phyloP scores from a whole-genome alignment of 257 asterid genomes.

The Solanum chmielewskii region DNA sequence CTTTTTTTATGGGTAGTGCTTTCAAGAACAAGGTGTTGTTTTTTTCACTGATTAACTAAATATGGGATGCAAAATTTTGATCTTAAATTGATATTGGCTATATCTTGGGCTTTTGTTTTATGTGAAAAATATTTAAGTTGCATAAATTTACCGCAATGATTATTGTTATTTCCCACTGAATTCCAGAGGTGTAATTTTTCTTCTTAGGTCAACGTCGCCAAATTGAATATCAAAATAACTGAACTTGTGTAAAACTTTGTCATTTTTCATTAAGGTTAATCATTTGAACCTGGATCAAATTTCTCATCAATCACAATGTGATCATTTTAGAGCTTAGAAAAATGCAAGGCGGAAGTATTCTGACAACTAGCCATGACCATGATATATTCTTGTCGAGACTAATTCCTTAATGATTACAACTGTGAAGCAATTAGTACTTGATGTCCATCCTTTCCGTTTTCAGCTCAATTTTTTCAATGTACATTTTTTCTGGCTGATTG shows the following conservation, averaged over 20 bases:
- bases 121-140: neutral
- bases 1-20: slow-evolving; percentile 99
- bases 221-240: neutral
- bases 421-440: neutral
- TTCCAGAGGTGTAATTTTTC: neutral
- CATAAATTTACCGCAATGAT: neutral
- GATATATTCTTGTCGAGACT: neutral
- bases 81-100: neutral
- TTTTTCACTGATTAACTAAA: neutral
- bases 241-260: neutral
- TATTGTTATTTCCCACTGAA: neutral
- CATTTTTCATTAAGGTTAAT: neutral
- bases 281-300: neutral
- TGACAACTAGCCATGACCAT: neutral
- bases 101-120: neutral
- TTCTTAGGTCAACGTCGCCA: neutral
- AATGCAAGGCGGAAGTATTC: neutral
- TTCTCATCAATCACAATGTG: neutral
- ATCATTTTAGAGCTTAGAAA: neutral
- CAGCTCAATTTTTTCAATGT: neutral
- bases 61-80: neutral
- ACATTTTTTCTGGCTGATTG: neutral
- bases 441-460: neutral
- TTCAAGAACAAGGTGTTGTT: slow-evolving; percentile 83
- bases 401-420: neutral